Conservation (phyloP, 164 flowering plant species). For the Cinnamomum chago region DNA sequence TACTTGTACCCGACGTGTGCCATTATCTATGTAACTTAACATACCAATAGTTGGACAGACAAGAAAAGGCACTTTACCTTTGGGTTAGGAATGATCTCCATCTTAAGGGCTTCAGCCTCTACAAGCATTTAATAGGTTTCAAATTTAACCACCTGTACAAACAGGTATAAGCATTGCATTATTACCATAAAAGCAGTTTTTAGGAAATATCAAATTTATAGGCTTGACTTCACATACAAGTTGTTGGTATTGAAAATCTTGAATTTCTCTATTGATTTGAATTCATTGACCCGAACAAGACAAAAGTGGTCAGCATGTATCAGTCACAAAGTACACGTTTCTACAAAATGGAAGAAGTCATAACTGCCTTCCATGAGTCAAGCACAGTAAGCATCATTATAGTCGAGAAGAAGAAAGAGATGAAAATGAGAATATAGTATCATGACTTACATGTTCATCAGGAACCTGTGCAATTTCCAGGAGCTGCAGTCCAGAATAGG, state of each 20-base stretch:
- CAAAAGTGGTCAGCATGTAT: constrained; percentile 8
- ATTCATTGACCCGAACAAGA: constrained; percentile 64
- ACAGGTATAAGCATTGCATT: constrained; percentile 11
- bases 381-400: not conserved
- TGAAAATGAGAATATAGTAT: not conserved
- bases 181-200: not conserved
- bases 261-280: constrained; percentile 95
- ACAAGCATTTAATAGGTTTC: constrained; percentile 83
- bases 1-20: not conserved
- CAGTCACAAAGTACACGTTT: not conserved
- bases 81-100: constrained; percentile 97
- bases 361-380: not conserved
- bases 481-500: constrained; percentile 49
- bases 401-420: not conserved
- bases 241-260: constrained; percentile 92
- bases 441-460: constrained; percentile 64
- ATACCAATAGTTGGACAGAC: not conserved
- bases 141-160: constrained; percentile 82
- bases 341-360: not conserved
- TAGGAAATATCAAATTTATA: not conserved
- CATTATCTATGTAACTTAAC: not conserved
- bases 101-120: constrained; percentile 79
- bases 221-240: constrained; percentile 43
- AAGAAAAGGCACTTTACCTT: constrained; percentile 39
- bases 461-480: constrained; percentile 85